Percentiles rank a stretch among this genome's conserved stretches.
Conservation (phyloP, 1,284 basidiomycete genomes). For the Irpex sp. region DNA sequence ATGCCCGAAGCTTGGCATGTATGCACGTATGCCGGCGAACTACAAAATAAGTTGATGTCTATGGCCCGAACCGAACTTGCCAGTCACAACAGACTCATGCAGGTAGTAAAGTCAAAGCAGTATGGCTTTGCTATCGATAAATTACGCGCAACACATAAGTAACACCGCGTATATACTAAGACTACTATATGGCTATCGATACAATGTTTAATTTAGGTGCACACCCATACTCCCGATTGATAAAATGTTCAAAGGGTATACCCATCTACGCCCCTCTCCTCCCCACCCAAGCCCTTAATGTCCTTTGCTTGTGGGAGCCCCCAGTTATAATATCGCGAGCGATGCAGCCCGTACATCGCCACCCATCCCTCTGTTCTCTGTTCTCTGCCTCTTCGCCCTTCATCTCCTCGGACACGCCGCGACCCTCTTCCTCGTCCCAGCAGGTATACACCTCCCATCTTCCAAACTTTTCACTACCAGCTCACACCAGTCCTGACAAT, state of each 20-base stretch:
- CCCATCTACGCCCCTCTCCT: not conserved
- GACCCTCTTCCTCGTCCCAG: conserved; percentile 11
- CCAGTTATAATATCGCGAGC: not conserved
- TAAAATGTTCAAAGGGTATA: not conserved
- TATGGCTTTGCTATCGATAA: not conserved
- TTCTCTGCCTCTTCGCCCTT: not conserved
- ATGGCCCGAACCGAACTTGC: too few species aligned
- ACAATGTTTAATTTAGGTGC: not conserved
- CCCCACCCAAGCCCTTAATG: not conserved
- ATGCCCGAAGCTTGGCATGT: too few species aligned
- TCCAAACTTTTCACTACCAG: conserved; percentile 18
- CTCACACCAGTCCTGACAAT: conserved; percentile 20
- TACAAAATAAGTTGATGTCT: too few species aligned
- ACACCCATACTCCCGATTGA: not conserved
- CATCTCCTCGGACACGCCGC: conserved; percentile 15
- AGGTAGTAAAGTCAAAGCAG: not conserved
- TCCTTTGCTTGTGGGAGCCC: not conserved
- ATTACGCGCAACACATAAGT: not conserved
- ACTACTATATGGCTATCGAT: not conserved
- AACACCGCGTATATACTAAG: not conserved
- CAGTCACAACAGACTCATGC: too few species aligned
- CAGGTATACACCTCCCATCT: conserved; percentile 14
- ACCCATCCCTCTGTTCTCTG: too few species aligned
- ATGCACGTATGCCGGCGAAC: too few species aligned
- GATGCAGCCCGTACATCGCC: not conserved